phyloP scores from a whole-genome alignment of 2,329 filamentous ascomycete genomes.

The Colletotrichum acutatum region DNA sequence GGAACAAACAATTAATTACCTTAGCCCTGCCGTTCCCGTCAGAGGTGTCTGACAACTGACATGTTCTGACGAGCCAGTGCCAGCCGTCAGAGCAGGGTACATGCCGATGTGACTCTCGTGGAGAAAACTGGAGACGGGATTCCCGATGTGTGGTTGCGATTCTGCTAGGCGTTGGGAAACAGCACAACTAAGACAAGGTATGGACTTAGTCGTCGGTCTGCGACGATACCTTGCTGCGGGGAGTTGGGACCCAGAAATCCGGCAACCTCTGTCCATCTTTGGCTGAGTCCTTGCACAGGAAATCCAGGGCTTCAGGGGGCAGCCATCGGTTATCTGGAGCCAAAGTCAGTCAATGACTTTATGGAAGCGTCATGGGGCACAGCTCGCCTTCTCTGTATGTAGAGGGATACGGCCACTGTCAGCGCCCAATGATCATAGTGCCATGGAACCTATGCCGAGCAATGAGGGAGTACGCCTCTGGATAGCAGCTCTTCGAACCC shows the following conservation, averaged over 20 bases:
- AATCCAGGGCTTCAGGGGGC: neutral
- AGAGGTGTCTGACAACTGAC: conserved; percentile 9
- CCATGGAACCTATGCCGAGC: neutral
- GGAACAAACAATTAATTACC: neutral
- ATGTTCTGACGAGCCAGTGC: neutral
- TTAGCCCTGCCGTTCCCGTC: conserved; percentile 11
- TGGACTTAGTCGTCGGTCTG: conserved; percentile 4
- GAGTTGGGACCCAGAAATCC: neutral
- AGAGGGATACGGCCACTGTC: neutral
- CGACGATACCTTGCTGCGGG: neutral
- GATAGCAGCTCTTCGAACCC: neutral
- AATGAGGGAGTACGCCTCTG: neutral
- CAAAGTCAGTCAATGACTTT: neutral
- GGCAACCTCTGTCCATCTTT: neutral
- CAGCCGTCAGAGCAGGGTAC: neutral
- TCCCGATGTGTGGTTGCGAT: neutral
- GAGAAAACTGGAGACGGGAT: conserved; percentile 7
- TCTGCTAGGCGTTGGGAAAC: conserved; percentile 2
- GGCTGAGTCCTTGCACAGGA: neutral
- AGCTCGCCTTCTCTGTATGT: neutral
- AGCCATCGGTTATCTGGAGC: neutral
- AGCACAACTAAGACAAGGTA: neutral
- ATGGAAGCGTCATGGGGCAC: neutral
- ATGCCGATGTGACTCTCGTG: conserved; percentile 4
- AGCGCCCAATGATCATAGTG: neutral